These are phyloP conservation scores for Suhomyces guaymorum DNA, from an alignment of 1,139 yeast genomes.

Conservation along the genomic window DNA sequence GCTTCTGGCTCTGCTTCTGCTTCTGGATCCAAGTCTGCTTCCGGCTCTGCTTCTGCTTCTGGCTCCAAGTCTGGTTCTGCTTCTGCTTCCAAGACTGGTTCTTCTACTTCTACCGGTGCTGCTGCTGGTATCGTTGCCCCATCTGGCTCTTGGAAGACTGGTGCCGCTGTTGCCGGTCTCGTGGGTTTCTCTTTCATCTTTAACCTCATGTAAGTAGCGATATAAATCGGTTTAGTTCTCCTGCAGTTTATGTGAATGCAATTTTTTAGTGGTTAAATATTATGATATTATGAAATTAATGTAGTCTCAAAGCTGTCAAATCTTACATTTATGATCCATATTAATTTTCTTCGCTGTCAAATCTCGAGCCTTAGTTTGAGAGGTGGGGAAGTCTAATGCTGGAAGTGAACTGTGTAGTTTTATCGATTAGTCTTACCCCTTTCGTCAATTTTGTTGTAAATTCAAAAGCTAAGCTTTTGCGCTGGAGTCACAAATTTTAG, in stretches of 20 bases:
- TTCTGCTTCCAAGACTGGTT: conserved; percentile 13
- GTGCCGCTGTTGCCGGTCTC: conserved; percentile 39
- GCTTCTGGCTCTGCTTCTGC: conserved; percentile 5
- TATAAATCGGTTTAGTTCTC: conserved; percentile 8
- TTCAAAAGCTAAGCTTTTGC: too few species aligned
- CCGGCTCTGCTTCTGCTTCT: conserved; percentile 9
- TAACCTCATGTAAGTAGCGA: conserved; percentile 30
- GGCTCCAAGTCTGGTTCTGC: conserved; percentile 9
- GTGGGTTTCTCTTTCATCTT: conserved; percentile 41
- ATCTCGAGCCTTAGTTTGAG: too few species aligned
- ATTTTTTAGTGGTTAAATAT: too few species aligned
- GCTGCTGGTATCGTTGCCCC: conserved; percentile 18
- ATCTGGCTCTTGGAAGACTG: conserved; percentile 42
- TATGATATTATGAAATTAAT: too few species aligned
- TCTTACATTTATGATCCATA: too few species aligned
- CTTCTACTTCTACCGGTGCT: conserved; percentile 15
- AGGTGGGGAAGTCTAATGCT: too few species aligned
- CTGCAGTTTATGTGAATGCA: background rate
- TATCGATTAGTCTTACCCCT: too few species aligned
- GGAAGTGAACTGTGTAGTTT: too few species aligned
- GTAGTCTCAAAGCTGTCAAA: too few species aligned
- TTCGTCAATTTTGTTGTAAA: too few species aligned
- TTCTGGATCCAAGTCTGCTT: conserved; percentile 6
- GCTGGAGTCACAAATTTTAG: too few species aligned
- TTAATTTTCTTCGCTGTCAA: too few species aligned